These are phyloP conservation scores for Clathrus columnatus DNA, from an alignment of 768 basidiomycete genomes.

Conservation along the genomic window DNA sequence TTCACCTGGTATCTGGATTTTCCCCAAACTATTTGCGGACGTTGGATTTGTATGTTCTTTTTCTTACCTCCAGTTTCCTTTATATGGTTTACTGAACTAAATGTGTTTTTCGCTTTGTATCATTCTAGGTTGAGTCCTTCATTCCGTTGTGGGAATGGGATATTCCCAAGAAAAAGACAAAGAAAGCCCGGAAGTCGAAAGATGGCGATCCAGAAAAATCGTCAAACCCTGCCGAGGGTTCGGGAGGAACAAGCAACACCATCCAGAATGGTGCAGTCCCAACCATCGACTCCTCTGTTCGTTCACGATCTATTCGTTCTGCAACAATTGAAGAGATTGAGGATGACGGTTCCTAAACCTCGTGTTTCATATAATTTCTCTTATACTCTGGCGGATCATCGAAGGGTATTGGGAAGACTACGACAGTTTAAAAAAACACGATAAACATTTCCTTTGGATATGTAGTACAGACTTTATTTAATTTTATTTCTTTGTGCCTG, in stretches of 20 bases:
- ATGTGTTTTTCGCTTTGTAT: background rate
- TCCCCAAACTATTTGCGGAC: slow-evolving; percentile 95
- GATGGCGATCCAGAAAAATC: slow-evolving; percentile 33
- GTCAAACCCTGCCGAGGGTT: slow-evolving; percentile 23
- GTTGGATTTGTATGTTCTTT: slow-evolving; percentile 83
- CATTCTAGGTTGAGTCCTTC: slow-evolving; percentile 86
- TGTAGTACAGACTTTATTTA: background rate
- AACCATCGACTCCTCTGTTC: background rate
- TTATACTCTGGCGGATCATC: slow-evolving; percentile 2
- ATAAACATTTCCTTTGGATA: background rate
- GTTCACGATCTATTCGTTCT: slow-evolving; percentile 22
- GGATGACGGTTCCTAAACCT: slow-evolving; percentile 28
- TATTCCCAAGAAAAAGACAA: slow-evolving; percentile 58
- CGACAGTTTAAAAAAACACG: background rate
- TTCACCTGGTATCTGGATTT: slow-evolving; percentile 96
- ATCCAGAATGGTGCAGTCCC: slow-evolving; percentile 21
- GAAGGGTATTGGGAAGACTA: background rate
- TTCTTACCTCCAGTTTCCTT: background rate
- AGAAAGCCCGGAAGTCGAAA: slow-evolving; percentile 50
- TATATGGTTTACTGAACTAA: background rate
- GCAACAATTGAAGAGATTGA: slow-evolving; percentile 39
- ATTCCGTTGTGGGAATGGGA: slow-evolving; percentile 98
- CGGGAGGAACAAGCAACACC: slow-evolving; percentile 25
- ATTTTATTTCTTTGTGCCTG: background rate
- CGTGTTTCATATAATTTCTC: no score